Evolutionary conservation across 805 yeast genomes (phyloP).

Genomic region (Barnettozyma sucrosica): DNA sequence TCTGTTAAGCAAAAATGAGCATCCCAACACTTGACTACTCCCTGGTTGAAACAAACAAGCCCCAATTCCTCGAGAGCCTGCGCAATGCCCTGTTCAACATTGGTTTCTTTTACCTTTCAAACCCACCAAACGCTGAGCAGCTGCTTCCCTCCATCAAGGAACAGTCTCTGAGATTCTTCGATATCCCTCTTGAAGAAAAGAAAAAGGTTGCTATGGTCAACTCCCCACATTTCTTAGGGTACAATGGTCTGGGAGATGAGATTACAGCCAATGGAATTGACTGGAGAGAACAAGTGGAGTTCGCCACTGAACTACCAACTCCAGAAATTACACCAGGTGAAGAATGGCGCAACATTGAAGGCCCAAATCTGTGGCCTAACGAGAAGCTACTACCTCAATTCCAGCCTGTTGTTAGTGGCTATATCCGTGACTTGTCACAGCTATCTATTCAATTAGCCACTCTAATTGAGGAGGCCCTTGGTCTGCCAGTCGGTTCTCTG

Average conservation of each 20-base stretch:
- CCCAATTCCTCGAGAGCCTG: conserved; percentile 18
- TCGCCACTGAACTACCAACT: conserved; percentile 44
- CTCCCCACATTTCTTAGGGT: conserved; percentile 41
- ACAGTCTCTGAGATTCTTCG: conserved; percentile 34
- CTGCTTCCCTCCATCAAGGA: conserved; percentile 21
- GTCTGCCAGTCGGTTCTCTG: conserved; percentile 38
- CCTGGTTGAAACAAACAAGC: neutral
- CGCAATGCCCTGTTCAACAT: conserved; percentile 47
- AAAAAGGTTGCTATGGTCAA: conserved; percentile 35
- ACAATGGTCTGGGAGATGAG: conserved; percentile 41
- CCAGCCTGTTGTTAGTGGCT: conserved; percentile 25
- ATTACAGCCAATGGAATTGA: conserved; percentile 40
- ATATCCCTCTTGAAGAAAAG: conserved; percentile 35
- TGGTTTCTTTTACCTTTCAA: conserved; percentile 37
- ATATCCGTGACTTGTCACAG: conserved; percentile 40
- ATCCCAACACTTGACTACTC: conserved; percentile 8
- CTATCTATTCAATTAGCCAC: conserved; percentile 38
- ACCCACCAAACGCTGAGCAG: conserved; percentile 39
- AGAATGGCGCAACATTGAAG: conserved; percentile 38
- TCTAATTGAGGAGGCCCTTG: conserved; percentile 52
- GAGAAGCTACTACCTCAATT: conserved; percentile 30
- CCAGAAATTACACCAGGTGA: conserved; percentile 29
- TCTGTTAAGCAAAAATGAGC: neutral
- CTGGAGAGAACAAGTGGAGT: conserved; percentile 46
- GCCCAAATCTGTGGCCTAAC: conserved; percentile 44